phyloP scores from a whole-genome alignment of 2,329 filamentous ascomycete genomes.

The Penicillium sp. region DNA sequence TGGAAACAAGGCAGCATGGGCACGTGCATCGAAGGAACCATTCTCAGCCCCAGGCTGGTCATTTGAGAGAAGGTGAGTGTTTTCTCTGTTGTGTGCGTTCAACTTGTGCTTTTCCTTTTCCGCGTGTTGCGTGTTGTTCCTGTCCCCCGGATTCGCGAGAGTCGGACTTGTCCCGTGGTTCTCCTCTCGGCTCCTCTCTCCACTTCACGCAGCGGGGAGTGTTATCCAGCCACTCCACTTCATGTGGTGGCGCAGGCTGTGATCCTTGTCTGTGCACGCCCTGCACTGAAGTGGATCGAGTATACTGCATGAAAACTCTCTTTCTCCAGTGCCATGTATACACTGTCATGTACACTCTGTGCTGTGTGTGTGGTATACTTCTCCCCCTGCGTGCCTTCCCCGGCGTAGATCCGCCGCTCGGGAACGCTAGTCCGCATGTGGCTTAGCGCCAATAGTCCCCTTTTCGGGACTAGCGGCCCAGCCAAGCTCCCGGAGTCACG shows the following conservation, averaged over 20 bases:
- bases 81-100: not conserved
- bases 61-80: constrained; percentile 22
- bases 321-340: too few relatives aligned
- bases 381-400: constrained; percentile 13
- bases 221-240: too few relatives aligned
- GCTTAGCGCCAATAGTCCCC: constrained; percentile 27
- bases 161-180: constrained; percentile 29
- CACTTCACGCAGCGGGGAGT: constrained; percentile 7
- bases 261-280: not conserved
- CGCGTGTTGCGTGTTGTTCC: too few relatives aligned
- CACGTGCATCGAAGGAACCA: constrained; percentile 26
- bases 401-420: constrained; percentile 37
- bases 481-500: constrained; percentile 40
- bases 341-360: not conserved
- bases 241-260: too few relatives aligned
- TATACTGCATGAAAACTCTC: too few relatives aligned
- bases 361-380: not conserved
- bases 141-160: constrained; percentile 26
- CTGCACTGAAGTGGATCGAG: not conserved
- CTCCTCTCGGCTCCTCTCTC: constrained; percentile 15
- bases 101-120: not conserved
- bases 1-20: constrained; percentile 17
- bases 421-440: constrained; percentile 39
- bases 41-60: constrained; percentile 23
- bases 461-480: constrained; percentile 33